phyloP scores from a whole-genome alignment of 106 monocot genomes.

The Agapanthus africanus region DNA sequence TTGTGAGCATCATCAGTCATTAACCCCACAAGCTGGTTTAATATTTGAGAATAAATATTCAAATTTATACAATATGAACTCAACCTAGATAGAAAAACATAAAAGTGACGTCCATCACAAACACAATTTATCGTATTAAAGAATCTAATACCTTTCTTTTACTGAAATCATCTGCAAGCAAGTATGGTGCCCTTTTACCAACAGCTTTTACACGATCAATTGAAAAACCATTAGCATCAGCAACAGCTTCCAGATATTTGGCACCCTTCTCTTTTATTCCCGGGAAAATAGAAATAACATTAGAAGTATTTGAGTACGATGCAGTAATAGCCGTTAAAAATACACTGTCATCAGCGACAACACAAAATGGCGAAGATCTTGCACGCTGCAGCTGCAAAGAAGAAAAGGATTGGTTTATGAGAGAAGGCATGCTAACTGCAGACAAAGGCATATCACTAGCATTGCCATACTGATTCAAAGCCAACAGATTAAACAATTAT shows the following conservation, averaged over 20 bases:
- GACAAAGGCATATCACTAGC: not conserved
- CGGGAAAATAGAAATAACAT: slow-evolving; percentile 48
- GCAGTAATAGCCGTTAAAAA: slow-evolving; percentile 51
- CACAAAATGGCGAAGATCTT: slow-evolving; percentile 53
- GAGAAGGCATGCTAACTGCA: not conserved
- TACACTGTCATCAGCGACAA: slow-evolving; percentile 88
- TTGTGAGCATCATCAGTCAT: no score
- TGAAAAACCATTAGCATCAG: slow-evolving; percentile 63
- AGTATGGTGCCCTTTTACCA: slow-evolving; percentile 48
- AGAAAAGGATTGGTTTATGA: not conserved
- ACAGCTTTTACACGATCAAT: slow-evolving; percentile 48
- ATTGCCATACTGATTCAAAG: not conserved
- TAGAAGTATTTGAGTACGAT: slow-evolving; percentile 43
- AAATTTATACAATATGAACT: no score
- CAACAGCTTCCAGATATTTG: slow-evolving; percentile 44
- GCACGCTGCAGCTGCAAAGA: no score
- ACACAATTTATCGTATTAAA: no score
- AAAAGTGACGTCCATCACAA: not conserved
- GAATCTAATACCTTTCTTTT: slow-evolving; percentile 50
- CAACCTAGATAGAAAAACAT: not conserved
- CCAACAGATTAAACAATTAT: not conserved
- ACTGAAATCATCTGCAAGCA: slow-evolving; percentile 31
- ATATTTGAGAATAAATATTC: no score
- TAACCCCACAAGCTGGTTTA: no score
- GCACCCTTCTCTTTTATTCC: slow-evolving; percentile 57